These are phyloP conservation scores for Botryotinia convoluta DNA, from an alignment of 2,329 filamentous ascomycete species.

Conservation along the genomic window DNA sequence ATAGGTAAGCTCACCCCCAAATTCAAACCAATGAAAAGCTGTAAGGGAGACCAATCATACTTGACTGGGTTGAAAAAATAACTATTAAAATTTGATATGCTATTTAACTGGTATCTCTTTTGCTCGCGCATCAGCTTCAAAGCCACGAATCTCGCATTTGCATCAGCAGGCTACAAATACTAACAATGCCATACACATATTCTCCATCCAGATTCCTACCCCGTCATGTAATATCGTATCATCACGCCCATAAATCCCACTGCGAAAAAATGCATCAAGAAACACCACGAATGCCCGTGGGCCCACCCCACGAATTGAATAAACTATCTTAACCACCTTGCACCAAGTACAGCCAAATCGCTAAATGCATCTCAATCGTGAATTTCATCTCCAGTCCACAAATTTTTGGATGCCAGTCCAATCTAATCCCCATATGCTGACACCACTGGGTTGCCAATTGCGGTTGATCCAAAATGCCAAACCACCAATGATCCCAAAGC, in stretches of 20 bases:
- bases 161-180: not conserved
- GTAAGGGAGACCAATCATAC: not conserved
- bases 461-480: slow-evolving; percentile 59
- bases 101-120: slow-evolving; percentile 5
- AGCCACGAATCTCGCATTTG: not conserved
- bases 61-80: not conserved
- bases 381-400: slow-evolving; percentile 26
- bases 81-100: not conserved
- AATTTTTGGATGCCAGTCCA: slow-evolving; percentile 24
- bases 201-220: not conserved
- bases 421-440: slow-evolving; percentile 28
- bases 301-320: not conserved
- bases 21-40: not conserved
- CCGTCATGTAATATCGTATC: not conserved
- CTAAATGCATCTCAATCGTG: slow-evolving; percentile 2
- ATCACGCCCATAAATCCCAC: slow-evolving; percentile 1
- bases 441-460: slow-evolving; percentile 16
- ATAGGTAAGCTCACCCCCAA: not conserved
- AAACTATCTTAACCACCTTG: not conserved
- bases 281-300: slow-evolving; percentile 12
- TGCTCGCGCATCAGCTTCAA: not conserved
- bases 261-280: slow-evolving; percentile 9
- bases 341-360: not conserved
- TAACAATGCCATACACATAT: not conserved
- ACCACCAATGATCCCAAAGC: slow-evolving; percentile 71